phyloP scores from a whole-genome alignment of 768 basidiomycete genomes.

The Neoboletus subvelutipes region DNA sequence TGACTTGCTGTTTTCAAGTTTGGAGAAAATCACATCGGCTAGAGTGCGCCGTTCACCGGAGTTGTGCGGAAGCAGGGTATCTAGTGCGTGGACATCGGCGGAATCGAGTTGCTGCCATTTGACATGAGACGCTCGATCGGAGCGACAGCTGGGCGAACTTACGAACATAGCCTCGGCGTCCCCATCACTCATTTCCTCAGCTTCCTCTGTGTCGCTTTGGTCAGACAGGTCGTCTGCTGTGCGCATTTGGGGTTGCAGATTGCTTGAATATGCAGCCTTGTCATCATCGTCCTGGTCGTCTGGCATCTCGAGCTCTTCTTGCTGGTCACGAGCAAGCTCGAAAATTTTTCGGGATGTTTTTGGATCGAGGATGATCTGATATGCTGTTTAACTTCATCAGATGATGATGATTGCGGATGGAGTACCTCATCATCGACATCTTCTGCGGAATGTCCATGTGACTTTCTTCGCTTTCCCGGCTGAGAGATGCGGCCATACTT shows the following conservation, averaged over 20 bases:
- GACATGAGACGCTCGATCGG: constrained; percentile 4
- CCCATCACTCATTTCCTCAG: constrained; percentile 19
- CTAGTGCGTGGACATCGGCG: constrained; percentile 82
- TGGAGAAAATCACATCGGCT: constrained; percentile 96
- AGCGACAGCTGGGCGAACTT: constrained; percentile 27
- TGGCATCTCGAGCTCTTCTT: constrained; percentile 76
- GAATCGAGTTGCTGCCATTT: constrained; percentile 79
- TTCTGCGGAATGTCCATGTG: constrained; percentile 41
- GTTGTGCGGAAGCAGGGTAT: constrained; percentile 75
- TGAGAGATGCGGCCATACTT: constrained; percentile 79
- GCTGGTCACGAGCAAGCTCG: constrained; percentile 89
- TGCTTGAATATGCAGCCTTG: constrained; percentile 26
- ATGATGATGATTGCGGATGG: constrained; percentile 9
- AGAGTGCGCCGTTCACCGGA: constrained; percentile 78
- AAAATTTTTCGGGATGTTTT: constrained; percentile 87
- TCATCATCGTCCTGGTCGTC: constrained; percentile 51
- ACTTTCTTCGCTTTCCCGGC: constrained; percentile 73
- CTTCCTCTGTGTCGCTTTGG: constrained; percentile 45
- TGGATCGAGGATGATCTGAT: constrained; percentile 69
- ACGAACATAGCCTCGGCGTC: constrained; percentile 65
- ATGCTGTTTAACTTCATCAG: constrained; percentile 2
- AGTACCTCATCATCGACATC: constrained; percentile 63
- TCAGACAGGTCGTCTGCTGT: constrained; percentile 55
- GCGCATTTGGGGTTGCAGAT: constrained; percentile 25
- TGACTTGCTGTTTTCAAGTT: constrained; percentile 70